phyloP scores from a whole-genome alignment of 2,329 filamentous ascomycete genomes.

The Dothiorella sarmentorum region DNA sequence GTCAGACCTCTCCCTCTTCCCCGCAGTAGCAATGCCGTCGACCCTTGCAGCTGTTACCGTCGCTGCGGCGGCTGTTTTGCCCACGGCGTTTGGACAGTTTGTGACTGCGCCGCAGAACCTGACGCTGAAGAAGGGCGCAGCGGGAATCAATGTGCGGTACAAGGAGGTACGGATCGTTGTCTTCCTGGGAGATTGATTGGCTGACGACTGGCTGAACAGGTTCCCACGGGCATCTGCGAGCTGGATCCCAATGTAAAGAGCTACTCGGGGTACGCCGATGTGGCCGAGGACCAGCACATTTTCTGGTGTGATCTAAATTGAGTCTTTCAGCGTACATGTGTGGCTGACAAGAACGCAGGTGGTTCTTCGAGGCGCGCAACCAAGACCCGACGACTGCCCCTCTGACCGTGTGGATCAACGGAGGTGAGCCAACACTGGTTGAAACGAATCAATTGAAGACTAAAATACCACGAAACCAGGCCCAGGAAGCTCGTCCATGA shows the following conservation, averaged over 20 bases:
- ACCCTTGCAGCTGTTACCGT: background rate
- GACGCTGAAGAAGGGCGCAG: conserved; percentile 42
- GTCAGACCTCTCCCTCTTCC: background rate
- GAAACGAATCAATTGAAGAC: no score
- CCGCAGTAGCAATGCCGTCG: background rate
- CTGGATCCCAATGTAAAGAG: conserved; percentile 55
- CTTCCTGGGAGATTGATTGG: background rate
- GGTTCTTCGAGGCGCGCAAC: conserved; percentile 55
- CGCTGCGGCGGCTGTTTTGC: background rate
- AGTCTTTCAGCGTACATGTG: no score
- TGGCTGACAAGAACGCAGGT: conserved; percentile 22
- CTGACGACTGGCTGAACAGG: background rate
- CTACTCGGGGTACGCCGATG: conserved; percentile 55
- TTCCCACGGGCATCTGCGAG: conserved; percentile 53
- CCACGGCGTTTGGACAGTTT: conserved; percentile 38
- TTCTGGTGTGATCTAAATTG: conserved; percentile 45
- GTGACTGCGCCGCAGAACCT: conserved; percentile 45
- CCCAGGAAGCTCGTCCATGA: conserved; percentile 57
- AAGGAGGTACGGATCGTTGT: conserved; percentile 48
- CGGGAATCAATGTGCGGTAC: conserved; percentile 54
- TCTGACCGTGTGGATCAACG: conserved; percentile 57
- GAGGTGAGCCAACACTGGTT: no score
- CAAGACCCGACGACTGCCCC: conserved; percentile 51
- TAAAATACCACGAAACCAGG: no score
- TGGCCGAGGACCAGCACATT: conserved; percentile 50